Evolutionary conservation across 1,139 yeast genomes (phyloP).

Genomic region (Martiniozyma asiatica): DNA sequence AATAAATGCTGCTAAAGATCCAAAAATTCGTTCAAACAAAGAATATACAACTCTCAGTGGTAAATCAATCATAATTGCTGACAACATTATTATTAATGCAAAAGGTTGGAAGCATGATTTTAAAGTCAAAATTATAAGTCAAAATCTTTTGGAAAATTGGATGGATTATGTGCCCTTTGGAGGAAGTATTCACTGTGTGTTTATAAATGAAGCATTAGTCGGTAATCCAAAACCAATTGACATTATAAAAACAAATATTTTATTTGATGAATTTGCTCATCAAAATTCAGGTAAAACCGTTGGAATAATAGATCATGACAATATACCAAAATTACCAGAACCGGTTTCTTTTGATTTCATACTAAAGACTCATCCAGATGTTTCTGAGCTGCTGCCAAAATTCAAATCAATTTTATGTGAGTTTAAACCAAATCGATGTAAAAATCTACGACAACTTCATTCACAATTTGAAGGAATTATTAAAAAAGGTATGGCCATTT

Average conservation of each 20-base stretch:
- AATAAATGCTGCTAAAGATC: slow-evolving; percentile 26
- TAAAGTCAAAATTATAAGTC: slow-evolving; percentile 32
- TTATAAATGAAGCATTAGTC: slow-evolving; percentile 38
- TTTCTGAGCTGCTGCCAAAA: slow-evolving; percentile 2
- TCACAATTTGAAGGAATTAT: slow-evolving; percentile 25
- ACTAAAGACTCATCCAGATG: slow-evolving; percentile 1
- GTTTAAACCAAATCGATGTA: slow-evolving; percentile 14
- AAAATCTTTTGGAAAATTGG: slow-evolving; percentile 17
- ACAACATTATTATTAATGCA: slow-evolving; percentile 41
- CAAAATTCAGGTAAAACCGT: too few relatives aligned
- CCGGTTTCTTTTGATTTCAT: not conserved
- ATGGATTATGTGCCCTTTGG: slow-evolving; percentile 31
- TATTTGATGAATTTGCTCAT: too few relatives aligned
- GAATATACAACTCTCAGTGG: slow-evolving; percentile 46
- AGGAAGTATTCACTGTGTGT: slow-evolving; percentile 36
- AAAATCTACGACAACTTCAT: slow-evolving; percentile 24
- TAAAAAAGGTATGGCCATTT: slow-evolving; percentile 29
- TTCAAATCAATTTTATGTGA: slow-evolving; percentile 2
- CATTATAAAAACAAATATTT: too few relatives aligned
- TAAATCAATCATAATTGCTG: slow-evolving; percentile 45
- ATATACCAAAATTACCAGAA: too few relatives aligned
- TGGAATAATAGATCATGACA: too few relatives aligned
- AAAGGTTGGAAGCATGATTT: slow-evolving; percentile 45
- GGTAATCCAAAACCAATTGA: slow-evolving; percentile 24
- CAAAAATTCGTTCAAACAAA: slow-evolving; percentile 20